Evolutionary conservation across 2,329 filamentous ascomycete genomes (phyloP).

Genomic region (Aciculosporium take): DNA sequence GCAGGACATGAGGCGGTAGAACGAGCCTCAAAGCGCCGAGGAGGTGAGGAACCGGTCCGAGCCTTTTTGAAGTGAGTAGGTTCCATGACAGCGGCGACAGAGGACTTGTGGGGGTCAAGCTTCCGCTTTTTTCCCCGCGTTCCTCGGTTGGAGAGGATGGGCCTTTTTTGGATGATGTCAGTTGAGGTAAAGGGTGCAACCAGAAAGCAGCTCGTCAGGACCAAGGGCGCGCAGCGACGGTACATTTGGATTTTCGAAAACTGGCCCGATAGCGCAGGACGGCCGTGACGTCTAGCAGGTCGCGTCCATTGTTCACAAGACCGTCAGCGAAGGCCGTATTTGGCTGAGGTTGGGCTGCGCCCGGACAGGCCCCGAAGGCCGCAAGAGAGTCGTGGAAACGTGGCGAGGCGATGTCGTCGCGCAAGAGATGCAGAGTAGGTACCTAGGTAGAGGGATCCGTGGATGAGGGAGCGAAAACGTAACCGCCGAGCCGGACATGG

Average conservation of each 20-base stretch:
- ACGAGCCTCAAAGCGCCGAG: slow-evolving; percentile 30
- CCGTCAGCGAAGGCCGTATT: slow-evolving; percentile 7
- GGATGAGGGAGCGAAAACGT: background rate
- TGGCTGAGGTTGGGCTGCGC: slow-evolving; percentile 3
- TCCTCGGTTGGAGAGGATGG: slow-evolving; percentile 6
- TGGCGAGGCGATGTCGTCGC: background rate
- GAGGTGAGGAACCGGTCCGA: slow-evolving; percentile 31
- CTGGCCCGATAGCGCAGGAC: slow-evolving; percentile 5
- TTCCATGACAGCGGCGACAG: slow-evolving; percentile 17
- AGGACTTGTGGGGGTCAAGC: slow-evolving; percentile 9
- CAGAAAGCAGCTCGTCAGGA: background rate
- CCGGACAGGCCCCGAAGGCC: slow-evolving; percentile 1
- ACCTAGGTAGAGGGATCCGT: background rate
- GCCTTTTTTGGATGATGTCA: slow-evolving; percentile 3
- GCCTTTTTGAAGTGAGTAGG: slow-evolving; percentile 30
- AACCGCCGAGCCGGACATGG: background rate
- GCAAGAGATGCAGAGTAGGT: background rate
- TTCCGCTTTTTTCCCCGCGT: slow-evolving; percentile 14
- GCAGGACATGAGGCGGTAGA: slow-evolving; percentile 12
- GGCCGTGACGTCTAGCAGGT: slow-evolving; percentile 8
- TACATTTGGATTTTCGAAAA: background rate
- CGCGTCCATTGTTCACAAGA: slow-evolving; percentile 8
- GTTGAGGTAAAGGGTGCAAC: background rate
- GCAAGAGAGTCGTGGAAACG: slow-evolving; percentile 2
- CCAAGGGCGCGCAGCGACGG: background rate